Conservation (phyloP, 2,329 filamentous ascomycete species). For the Penicillium brevicompactum region DNA sequence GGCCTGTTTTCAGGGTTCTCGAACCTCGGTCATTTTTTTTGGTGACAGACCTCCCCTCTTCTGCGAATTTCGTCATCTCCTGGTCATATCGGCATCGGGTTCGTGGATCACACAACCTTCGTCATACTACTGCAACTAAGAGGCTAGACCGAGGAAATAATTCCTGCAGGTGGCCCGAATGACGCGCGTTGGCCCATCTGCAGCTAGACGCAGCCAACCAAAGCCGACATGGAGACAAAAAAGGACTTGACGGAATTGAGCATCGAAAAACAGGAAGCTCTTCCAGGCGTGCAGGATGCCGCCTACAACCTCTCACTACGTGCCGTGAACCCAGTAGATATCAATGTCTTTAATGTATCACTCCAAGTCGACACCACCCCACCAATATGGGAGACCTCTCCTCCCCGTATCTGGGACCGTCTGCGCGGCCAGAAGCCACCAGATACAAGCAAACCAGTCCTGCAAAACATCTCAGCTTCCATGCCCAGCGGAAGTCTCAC, state of each 20-base stretch:
- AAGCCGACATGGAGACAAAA: too few species aligned
- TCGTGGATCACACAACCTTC: too few species aligned
- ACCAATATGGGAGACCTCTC: constrained; percentile 36
- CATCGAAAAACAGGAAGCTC: constrained; percentile 5
- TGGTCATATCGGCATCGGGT: too few species aligned
- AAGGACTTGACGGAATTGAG: constrained; percentile 9
- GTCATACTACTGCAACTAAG: too few species aligned
- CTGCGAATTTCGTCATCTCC: too few species aligned
- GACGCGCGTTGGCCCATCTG: too few species aligned
- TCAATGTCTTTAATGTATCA: constrained; percentile 38
- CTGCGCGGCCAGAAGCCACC: constrained; percentile 30
- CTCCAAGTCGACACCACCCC: constrained; percentile 36
- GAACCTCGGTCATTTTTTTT: too few species aligned
- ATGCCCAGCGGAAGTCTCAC: constrained; percentile 69
- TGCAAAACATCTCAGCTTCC: constrained; percentile 65
- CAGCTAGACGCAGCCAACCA: too few species aligned
- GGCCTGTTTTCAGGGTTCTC: too few species aligned
- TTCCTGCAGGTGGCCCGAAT: too few species aligned
- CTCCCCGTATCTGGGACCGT: constrained; percentile 33
- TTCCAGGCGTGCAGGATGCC: constrained; percentile 13
- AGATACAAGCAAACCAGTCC: constrained; percentile 49
- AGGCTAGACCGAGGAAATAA: too few species aligned
- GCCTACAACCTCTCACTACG: constrained; percentile 41
- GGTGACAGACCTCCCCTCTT: too few species aligned
- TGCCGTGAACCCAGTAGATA: constrained; percentile 42